These are phyloP conservation scores for Triticum aestivum DNA, from an alignment of 176 grass and related monocot species.

Conservation along the genomic window IWGSC_CS_RefSeq_v2.1 NC_057804.1:642041927-642042426, in stretches of 20 bases:
- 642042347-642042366: slow-evolving; percentile 9
- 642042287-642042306: neutral
- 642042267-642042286: neutral
- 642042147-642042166: neutral
- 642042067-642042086: neutral
- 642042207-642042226: neutral
- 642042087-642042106: neutral
- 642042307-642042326: no score
- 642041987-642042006: neutral
- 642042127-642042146: neutral
- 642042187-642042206: neutral
- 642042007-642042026: neutral
- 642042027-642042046: neutral
- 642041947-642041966: no score
- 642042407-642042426: slow-evolving; percentile 37
- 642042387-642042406: slow-evolving; percentile 15
- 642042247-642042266: neutral
- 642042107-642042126: neutral
- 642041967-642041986: neutral
- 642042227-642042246: neutral
- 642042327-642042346: neutral
- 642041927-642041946: no score
- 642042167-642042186: neutral
- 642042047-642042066: neutral
- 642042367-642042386: slow-evolving; percentile 15